Base-by-base conservation (phyloP, 257 asterid genomes). In the Solanum gandarillasii region DNA sequence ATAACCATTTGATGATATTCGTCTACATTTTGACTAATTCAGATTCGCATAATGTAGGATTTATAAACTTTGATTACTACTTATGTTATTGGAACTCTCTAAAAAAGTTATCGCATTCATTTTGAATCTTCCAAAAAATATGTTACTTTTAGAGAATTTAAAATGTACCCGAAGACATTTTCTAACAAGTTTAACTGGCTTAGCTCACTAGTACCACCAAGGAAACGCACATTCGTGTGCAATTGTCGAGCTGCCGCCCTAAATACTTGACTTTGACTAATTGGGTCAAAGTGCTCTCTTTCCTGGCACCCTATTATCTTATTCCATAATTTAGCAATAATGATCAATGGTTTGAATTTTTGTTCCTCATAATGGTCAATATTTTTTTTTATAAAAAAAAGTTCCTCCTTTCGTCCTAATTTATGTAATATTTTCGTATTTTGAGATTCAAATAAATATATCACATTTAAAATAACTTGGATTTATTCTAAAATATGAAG, bases 61-160 rank as follows among this genome's bases (percentile, higher is more conserved):
- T 3, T 4, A 9, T 65, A 65, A 65, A 0, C 5, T 67, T 7
- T 67, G 4, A 27, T 67, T 12, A 67, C 9, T 67, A 67, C 1
- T 12, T 67, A 67, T 67, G 5, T 12, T 67, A 14, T 5, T 12
- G 2, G 0, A 12, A 27, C 5, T 12, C 20, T 12, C 4, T 12
- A 27, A 67, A 27, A 67, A 8, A 1, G 41, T 7, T 38, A 38
- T 38, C 31, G 0, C 6, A 60, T 9, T 0, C 1, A 23, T 60
- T 0, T 21, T 0, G 2, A 0, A 58, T 20, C 6, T 25, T 9
- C 0, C 2, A 9, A 62, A 62, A 9, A 2, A n/a, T 62, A 62
- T 0, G 1, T 62, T n/a, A 0, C 1, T 67, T 67, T 0, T 25
- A 0, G 1, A 68, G 29, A 29, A 29, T 29, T 29, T 29, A 29